Conservation (phyloP, 129 eudicot genomes). For the Artemisia annua region DNA sequence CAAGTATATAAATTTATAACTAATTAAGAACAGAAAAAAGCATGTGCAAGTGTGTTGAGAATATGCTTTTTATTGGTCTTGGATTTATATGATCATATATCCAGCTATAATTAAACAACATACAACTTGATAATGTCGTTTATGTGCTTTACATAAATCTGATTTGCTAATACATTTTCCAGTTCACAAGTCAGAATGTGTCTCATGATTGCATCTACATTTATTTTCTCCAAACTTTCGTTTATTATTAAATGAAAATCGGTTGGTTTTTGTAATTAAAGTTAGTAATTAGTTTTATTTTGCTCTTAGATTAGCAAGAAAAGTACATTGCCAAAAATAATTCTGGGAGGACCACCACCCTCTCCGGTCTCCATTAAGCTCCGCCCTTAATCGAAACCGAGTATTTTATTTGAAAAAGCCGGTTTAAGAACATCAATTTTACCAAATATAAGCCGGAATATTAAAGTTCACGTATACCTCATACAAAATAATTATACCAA, state of each 20-base stretch:
- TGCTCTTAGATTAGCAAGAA: no score
- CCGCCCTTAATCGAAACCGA: no score
- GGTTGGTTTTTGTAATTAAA: no score
- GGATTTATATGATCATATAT: constrained; percentile 16
- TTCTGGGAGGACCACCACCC: no score
- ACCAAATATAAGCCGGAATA: no score
- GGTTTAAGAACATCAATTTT: no score
- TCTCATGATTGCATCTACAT: constrained; percentile 22
- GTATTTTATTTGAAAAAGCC: no score
- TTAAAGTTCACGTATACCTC: no score
- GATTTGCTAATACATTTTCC: constrained; percentile 25
- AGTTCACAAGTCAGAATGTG: constrained; percentile 35
- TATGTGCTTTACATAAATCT: constrained; percentile 18
- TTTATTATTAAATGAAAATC: neutral
- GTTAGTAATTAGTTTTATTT: no score
- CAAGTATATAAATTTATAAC: neutral
- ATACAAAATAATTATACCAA: no score
- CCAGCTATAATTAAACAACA: constrained; percentile 32
- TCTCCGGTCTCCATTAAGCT: no score
- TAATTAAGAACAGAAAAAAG: constrained; percentile 11
- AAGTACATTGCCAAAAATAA: no score
- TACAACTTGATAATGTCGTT: constrained; percentile 25
- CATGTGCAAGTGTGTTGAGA: constrained; percentile 31
- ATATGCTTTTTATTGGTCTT: constrained; percentile 8
- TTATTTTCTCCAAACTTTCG: neutral